These are phyloP conservation scores for Mentha longifolia DNA, from an alignment of 257 asterid genomes.

Conservation along the genomic window DNA sequence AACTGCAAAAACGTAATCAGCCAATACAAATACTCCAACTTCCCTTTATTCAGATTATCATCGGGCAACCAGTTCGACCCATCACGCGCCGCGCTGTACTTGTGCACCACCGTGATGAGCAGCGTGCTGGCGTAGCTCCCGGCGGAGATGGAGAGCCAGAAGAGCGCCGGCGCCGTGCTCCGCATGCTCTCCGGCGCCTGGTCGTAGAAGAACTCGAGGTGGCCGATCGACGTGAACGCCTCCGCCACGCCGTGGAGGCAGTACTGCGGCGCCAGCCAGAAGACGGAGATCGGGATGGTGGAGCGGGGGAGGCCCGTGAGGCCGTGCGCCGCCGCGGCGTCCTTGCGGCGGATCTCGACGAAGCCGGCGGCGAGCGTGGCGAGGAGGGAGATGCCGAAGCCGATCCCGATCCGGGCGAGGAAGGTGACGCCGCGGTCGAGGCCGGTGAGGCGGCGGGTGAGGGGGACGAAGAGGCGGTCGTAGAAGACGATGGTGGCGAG, in stretches of 20 bases:
- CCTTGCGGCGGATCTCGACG: conserved; percentile 60
- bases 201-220: conserved; percentile 81
- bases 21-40: conserved; percentile 87
- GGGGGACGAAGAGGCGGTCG: conserved; percentile 76
- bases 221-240: conserved; percentile 86
- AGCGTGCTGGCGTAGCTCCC: conserved; percentile 80
- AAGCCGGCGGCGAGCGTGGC: conserved; percentile 81
- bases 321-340: conserved; percentile 51
- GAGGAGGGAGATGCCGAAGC: conserved; percentile 53
- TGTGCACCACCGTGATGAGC: conserved; percentile 69
- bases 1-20: conserved; percentile 70
- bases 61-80: conserved; percentile 94
- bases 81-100: conserved; percentile 48
- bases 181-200: conserved; percentile 95
- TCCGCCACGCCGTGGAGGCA: conserved; percentile 82
- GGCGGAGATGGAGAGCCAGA: conserved; percentile 80
- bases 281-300: conserved; percentile 70
- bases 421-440: conserved; percentile 75
- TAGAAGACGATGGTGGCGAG: conserved; percentile 60
- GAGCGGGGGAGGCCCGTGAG: conserved; percentile 44
- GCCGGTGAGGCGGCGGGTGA: conserved; percentile 61
- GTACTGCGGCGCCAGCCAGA: conserved; percentile 78
- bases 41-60: conserved; percentile 68
- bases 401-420: conserved; percentile 72
- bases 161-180: conserved; percentile 74